Conservation (phyloP, 225 moss, liverwort and hornwort species). For the Thuidium tamariscinum region DNA sequence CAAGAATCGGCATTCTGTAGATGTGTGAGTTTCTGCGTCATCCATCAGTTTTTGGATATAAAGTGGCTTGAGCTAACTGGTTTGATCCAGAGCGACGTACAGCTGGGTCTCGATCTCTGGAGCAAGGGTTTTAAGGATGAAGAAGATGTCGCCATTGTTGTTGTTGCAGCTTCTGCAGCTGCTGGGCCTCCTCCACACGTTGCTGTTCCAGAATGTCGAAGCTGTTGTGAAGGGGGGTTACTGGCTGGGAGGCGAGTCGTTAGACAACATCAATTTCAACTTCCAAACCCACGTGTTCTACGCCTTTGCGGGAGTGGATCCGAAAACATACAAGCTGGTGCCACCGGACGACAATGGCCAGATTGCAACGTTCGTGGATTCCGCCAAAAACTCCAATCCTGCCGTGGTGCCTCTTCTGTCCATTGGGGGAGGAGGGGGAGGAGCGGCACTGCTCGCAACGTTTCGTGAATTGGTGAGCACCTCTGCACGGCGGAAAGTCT, state of each 20-base stretch:
- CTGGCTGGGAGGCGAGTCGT: not conserved
- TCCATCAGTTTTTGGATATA: not conserved
- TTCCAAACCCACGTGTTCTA: conserved; percentile 61
- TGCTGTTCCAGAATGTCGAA: not conserved
- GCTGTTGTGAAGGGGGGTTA: conserved; percentile 34
- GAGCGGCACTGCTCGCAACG: not conserved
- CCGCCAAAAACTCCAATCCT: conserved; percentile 29
- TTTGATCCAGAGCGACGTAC: not conserved
- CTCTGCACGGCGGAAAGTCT: not conserved
- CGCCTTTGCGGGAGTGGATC: conserved; percentile 22
- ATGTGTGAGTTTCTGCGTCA: not conserved
- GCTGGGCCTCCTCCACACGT: not conserved
- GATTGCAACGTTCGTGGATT: conserved; percentile 19
- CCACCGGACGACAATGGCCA: not conserved
- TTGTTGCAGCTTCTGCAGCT: not conserved
- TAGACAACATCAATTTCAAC: conserved; percentile 25
- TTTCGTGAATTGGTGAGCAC: conserved; percentile 31
- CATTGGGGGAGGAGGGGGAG: conserved; percentile 15
- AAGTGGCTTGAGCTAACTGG: not conserved
- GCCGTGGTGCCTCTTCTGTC: conserved; percentile 44
- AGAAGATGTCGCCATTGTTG: not conserved
- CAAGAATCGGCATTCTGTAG: not conserved
- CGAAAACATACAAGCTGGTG: not conserved
- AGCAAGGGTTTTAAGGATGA: not conserved
- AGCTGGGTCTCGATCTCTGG: not conserved